These are phyloP conservation scores for Leccinum variicolor DNA, from an alignment of 768 basidiomycete genomes.

Conservation along the genomic window DNA sequence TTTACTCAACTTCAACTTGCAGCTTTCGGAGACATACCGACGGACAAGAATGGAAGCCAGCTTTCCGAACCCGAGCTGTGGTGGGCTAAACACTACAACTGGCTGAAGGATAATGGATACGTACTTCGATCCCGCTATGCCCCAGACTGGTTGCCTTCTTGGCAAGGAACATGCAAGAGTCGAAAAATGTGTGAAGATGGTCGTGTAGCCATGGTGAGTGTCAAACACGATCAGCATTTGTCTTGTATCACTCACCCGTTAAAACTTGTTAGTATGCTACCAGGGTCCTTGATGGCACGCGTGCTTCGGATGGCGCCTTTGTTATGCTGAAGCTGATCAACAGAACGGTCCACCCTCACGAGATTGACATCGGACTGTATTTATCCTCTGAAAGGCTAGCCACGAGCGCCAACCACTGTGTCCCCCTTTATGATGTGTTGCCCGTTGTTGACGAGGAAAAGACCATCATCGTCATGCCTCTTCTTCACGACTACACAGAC, in stretches of 20 bases:
- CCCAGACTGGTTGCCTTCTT: too few species aligned
- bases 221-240: too few species aligned
- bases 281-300: slow-evolving; percentile 28
- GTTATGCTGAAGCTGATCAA: slow-evolving; percentile 32
- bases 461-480: slow-evolving; percentile 32
- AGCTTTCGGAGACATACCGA: not conserved
- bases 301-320: slow-evolving; percentile 22
- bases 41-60: not conserved
- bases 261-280: not conserved
- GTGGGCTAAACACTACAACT: slow-evolving; percentile 11
- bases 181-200: too few species aligned
- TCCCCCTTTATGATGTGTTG: slow-evolving; percentile 29
- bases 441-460: slow-evolving; percentile 3
- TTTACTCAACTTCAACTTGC: not conserved
- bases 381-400: slow-evolving; percentile 3
- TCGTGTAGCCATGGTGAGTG: too few species aligned
- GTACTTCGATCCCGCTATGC: not conserved
- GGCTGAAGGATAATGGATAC: slow-evolving; percentile 15
- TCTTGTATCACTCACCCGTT: too few species aligned
- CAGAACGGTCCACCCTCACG: slow-evolving; percentile 17
- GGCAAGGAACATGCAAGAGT: too few species aligned
- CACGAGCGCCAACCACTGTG: slow-evolving; percentile 30
- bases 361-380: slow-evolving; percentile 29
- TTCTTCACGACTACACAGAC: slow-evolving; percentile 18
- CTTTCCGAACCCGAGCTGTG: slow-evolving; percentile 10